Base-by-base conservation (phyloP, 1,284 basidiomycete species). In the Melampsora larici-populina region DNA sequence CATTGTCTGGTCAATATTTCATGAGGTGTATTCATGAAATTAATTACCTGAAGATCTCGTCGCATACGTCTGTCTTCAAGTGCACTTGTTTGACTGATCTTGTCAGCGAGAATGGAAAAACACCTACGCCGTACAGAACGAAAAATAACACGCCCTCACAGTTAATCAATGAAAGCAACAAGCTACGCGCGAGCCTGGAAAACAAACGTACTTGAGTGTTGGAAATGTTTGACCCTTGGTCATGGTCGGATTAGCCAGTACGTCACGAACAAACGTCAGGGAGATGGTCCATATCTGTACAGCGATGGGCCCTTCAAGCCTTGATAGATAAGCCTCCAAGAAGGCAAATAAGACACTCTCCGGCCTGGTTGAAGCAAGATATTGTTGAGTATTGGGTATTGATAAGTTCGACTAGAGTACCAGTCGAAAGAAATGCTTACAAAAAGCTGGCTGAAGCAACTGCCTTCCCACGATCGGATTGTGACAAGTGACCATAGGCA, bases 211-310 rank as follows among this genome's bases (percentile, higher is more conserved):
- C 91, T 90, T 87, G 31, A 97, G 85, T 31, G 89, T 86, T 5
- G 90, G 87, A 83, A 91, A 94, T 8, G 91, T 87, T 79, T 92
- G 90, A 0, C 86, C 81, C 79, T 89, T 90, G 85, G 89, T 89
- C 70, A 90, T 87, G 79, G 88, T 86, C 67, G 89, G 84, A 80
- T 86, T 87, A 70, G 87, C 86, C 15, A 89, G 84, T 24, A 95
- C 84, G 40, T 97, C 95, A 82, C 92, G 94, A 11, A 90, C 89
- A 46, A 98, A 86, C 48, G 90, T 88, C 79, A 93, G 86, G 81
- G 91, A 90, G 24, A 91, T 88, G 71, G 86, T 85, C 95, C 96
- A 98, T 8, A 97, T 92, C 85, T 98, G 96, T 5, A 93, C 87
- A 1, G 93, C 93, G 26, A 95, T 86, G 0, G 93, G 91, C 1